Base-by-base conservation (phyloP, 163 green algal genomes). In the Trebouxia gelatinosa region DNA sequence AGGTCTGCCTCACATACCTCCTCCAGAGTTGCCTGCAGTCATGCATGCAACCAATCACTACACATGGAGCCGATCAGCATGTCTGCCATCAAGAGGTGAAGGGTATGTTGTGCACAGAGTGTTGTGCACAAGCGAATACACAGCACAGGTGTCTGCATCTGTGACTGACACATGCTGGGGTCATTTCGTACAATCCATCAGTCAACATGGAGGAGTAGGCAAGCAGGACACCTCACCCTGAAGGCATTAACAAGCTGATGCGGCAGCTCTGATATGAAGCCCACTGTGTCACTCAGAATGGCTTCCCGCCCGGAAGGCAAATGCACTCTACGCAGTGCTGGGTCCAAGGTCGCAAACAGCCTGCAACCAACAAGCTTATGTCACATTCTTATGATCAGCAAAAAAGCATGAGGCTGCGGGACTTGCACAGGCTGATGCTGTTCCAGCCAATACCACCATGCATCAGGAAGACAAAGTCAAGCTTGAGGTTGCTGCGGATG, bases 241-340 rank as follows among this genome's bases (percentile, higher is more conserved):
- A 94, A 94, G 0, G 90, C 90, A 31, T 87, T 87, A 66, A 94
- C 77, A 70, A 94, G 86, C 51, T 83, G 75, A 16, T 81, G 46
- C 0, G 90, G 90, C 78, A 94, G 83, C 72, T 93, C 85, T 16
- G 74, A 84, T 78, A 94, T 94, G 87, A 94, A 94, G 66, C 90
- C 90, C 23, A 94, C 89, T 1, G 88, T 93, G 81, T 93, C 88
- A 11, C 38, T 80, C n/a, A 92, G 78, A 0, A 93, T 68, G 19
- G 57, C 80, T 4, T 82, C 70, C 0, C 82, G 59, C 13, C 84
- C 83, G 9, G 59, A 79, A 11, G 87, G 88, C 50, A 92, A 84
- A 68, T 76, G 66, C 37, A 85, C 75, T 1, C 64, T 75, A 21
- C 84, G 58, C 28, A 85, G 39, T 0, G 80, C 81, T 3, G 89